Conservation (phyloP, 768 basidiomycete genomes). For the Tulasnella calospora region DNA sequence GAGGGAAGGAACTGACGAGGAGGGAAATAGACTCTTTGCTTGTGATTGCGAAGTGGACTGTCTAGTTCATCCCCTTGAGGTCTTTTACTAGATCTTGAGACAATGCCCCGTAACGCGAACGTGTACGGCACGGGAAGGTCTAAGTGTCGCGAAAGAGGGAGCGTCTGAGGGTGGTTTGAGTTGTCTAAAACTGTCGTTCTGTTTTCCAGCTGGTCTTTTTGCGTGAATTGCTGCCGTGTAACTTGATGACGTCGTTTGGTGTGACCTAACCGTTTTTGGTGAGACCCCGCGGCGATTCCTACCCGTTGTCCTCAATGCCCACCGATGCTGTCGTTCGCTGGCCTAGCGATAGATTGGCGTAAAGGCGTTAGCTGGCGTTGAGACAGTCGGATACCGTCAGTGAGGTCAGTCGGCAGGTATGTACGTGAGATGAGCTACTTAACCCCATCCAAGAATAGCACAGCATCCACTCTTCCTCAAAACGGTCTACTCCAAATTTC, state of each 20-base stretch:
- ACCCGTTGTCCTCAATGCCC: neutral
- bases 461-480: neutral
- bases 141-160: neutral
- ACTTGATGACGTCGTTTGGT: neutral
- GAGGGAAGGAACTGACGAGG: neutral
- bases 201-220: neutral
- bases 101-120: neutral
- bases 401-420: neutral
- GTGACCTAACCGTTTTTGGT: neutral
- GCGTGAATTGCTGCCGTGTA: neutral
- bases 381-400: neutral
- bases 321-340: neutral
- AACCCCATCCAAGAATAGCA: slow-evolving; percentile 11
- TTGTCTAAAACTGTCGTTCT: neutral
- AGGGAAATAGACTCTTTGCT: neutral
- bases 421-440: neutral
- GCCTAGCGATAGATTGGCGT: neutral
- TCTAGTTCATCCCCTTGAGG: neutral
- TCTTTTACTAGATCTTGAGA: neutral
- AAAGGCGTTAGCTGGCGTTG: neutral
- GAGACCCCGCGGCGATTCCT: neutral
- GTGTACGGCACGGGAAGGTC: neutral
- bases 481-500: neutral
- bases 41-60: neutral
- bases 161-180: neutral